A percentile compares a stretch with the other conserved stretches of the same genome.
Conservation (phyloP, 495 filamentous ascomycete species). For the Daldinia vernicosa region DNA sequence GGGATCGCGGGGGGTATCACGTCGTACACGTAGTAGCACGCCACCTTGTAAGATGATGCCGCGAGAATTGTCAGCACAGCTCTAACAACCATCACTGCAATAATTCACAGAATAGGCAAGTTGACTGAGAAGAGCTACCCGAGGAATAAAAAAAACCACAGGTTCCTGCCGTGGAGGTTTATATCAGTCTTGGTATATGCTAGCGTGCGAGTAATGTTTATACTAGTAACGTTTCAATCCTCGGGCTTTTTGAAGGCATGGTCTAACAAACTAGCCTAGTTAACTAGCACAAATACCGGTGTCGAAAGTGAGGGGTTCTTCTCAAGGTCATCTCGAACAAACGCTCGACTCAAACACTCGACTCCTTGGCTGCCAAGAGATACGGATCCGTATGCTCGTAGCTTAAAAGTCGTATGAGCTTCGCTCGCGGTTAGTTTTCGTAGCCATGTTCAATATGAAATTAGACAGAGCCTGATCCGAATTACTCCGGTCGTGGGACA, state of each 20-base stretch:
- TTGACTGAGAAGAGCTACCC: background rate
- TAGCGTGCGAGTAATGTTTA: background rate
- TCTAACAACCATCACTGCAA: background rate
- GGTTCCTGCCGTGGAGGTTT: background rate
- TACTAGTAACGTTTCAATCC: constrained; percentile 1
- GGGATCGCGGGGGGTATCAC: background rate
- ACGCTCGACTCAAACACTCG: background rate
- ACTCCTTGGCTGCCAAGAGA: background rate
- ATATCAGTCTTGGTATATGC: constrained; percentile 1
- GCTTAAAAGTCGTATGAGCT: background rate
- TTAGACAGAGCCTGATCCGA: constrained; percentile 2
- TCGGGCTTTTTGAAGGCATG: background rate
- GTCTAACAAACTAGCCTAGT: background rate
- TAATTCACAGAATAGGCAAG: background rate
- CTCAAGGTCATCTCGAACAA: background rate
- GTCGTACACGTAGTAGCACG: background rate
- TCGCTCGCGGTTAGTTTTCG: constrained; percentile 1
- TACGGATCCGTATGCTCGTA: background rate
- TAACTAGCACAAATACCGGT: background rate
- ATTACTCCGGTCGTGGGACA: constrained; percentile 34
- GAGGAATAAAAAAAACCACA: background rate
- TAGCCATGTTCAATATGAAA: constrained; percentile 2
- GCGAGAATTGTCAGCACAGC: background rate
- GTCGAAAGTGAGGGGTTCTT: background rate
- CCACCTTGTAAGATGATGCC: background rate